These are phyloP conservation scores for Pistacia vera DNA, from an alignment of 345 rosid species.

Conservation along the genomic window DNA sequence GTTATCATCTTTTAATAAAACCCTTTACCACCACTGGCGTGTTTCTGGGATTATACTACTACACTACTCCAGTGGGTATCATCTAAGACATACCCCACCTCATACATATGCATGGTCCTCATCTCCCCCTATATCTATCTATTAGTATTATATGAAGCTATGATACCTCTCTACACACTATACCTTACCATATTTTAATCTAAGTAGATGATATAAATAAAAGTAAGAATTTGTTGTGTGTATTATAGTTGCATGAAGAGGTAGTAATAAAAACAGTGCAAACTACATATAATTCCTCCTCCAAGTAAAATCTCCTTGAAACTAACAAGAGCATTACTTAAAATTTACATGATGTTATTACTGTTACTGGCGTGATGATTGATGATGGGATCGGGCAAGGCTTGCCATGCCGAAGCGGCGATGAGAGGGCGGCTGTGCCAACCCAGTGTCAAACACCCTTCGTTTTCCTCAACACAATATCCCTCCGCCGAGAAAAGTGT, in stretches of 20 bases:
- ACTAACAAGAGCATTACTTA: too few relatives aligned
- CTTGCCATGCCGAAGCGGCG: slow-evolving; percentile 82
- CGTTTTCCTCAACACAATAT: slow-evolving; percentile 71
- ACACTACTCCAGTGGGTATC: too few relatives aligned
- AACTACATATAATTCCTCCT: not conserved
- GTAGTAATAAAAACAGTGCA: not conserved
- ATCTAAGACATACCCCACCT: too few relatives aligned
- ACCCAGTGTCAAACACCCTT: slow-evolving; percentile 77
- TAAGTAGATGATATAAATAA: too few relatives aligned
- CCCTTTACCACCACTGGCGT: not conserved
- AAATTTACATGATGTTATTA: slow-evolving; percentile 18
- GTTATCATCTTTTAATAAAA: not conserved
- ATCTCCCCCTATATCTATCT: too few relatives aligned
- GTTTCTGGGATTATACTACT: too few relatives aligned
- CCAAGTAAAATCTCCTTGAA: not conserved
- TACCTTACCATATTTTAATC: too few relatives aligned
- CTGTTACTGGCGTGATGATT: not conserved
- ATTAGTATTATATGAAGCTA: too few relatives aligned
- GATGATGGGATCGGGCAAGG: slow-evolving; percentile 7
- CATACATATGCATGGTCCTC: too few relatives aligned
- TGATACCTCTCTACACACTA: too few relatives aligned
- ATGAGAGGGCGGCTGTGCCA: slow-evolving; percentile 91
- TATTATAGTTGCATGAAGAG: too few relatives aligned
- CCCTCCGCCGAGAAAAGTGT: slow-evolving; percentile 73
- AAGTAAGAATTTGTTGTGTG: too few relatives aligned